phyloP scores from a whole-genome alignment of 768 basidiomycete genomes.

The Piloderma croceum region DNA sequence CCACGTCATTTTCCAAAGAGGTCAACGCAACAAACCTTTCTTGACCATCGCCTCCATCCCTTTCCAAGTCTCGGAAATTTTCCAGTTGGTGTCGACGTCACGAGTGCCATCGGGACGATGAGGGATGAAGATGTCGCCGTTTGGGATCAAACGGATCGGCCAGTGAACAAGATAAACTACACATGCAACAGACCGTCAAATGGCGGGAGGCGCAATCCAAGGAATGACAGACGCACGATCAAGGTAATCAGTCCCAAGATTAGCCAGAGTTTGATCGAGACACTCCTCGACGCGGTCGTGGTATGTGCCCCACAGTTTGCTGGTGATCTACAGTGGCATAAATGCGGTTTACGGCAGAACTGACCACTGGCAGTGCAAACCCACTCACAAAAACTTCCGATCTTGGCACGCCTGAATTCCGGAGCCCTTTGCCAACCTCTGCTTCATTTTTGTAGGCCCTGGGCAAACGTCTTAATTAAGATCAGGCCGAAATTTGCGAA shows the following conservation, averaged over 20 bases:
- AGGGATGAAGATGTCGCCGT: slow-evolving; percentile 55
- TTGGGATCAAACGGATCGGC: slow-evolving; percentile 71
- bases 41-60: slow-evolving; percentile 72
- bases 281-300: slow-evolving; percentile 69
- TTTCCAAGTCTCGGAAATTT: slow-evolving; percentile 71
- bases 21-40: slow-evolving; percentile 54
- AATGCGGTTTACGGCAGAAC: slow-evolving; percentile 11
- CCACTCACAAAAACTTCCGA: slow-evolving; percentile 60
- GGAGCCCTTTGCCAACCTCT: slow-evolving; percentile 79
- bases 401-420: slow-evolving; percentile 68
- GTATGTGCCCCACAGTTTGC: slow-evolving; percentile 64
- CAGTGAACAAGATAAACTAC: slow-evolving; percentile 70
- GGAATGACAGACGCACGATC: slow-evolving; percentile 49
- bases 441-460: slow-evolving; percentile 74
- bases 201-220: slow-evolving; percentile 9
- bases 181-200: slow-evolving; percentile 7
- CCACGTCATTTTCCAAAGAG: neutral
- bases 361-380: neutral
- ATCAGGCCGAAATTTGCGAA: slow-evolving; percentile 1
- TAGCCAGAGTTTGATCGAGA: slow-evolving; percentile 68
- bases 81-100: slow-evolving; percentile 63
- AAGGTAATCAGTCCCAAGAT: slow-evolving; percentile 80
- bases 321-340: slow-evolving; percentile 47
- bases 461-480: slow-evolving; percentile 4
- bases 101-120: slow-evolving; percentile 56